Conservation (phyloP, 805 yeast genomes). For the Saccharomycopsis amapae region DNA sequence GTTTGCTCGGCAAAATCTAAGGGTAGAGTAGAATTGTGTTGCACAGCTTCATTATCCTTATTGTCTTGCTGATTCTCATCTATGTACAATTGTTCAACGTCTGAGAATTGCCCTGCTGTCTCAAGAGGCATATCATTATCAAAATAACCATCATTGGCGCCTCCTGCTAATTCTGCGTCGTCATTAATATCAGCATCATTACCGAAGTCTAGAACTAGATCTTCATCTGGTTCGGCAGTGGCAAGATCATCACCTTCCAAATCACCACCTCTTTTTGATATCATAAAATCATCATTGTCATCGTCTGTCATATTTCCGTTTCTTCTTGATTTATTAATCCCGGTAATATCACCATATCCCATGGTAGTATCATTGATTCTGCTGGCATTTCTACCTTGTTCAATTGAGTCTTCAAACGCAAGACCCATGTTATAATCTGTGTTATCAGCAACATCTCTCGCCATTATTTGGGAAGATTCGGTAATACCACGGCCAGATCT, state of each 20-base stretch:
- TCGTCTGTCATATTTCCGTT: background rate
- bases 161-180: background rate
- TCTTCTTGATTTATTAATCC: background rate
- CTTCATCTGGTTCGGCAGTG: slow-evolving; percentile 1
- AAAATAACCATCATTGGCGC: background rate
- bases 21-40: background rate
- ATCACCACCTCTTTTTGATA: background rate
- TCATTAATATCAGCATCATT: background rate
- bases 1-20: slow-evolving; percentile 27
- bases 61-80: background rate
- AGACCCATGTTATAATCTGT: background rate
- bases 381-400: slow-evolving; percentile 11
- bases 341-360: background rate
- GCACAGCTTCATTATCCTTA: background rate
- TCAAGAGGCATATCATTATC: slow-evolving; percentile 28
- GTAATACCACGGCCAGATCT: background rate
- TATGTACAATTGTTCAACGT: slow-evolving; percentile 1
- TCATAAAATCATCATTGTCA: background rate
- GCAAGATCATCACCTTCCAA: slow-evolving; percentile 2
- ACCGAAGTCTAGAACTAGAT: slow-evolving; percentile 15
- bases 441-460: background rate
- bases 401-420: slow-evolving; percentile 12
- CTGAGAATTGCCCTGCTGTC: slow-evolving; percentile 23
- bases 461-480: slow-evolving; percentile 2
- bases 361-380: background rate